Conservation (phyloP, 2,329 filamentous ascomycete genomes). For the Alternaria atra region DNA sequence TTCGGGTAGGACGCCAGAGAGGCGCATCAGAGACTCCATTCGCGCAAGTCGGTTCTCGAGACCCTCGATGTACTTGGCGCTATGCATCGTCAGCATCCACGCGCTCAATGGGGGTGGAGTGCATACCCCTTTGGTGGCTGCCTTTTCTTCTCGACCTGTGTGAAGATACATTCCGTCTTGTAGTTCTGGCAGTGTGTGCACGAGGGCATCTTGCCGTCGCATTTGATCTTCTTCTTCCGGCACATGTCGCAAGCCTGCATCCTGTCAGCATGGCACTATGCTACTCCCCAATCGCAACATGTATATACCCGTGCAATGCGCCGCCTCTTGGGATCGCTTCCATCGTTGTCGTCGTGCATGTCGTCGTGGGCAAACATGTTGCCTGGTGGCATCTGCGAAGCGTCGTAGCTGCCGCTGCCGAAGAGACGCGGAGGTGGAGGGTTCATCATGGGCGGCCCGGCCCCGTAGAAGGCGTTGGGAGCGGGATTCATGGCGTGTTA, state of each 20-base stretch:
- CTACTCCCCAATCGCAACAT: constrained; percentile 3
- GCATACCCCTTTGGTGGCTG: constrained; percentile 90
- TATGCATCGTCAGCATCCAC: constrained; percentile 48
- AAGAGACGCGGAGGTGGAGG: constrained; percentile 53
- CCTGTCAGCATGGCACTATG: constrained; percentile 30
- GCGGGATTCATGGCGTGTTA: constrained; percentile 44
- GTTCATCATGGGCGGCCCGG: constrained; percentile 49
- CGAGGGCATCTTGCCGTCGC: constrained; percentile 92
- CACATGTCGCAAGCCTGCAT: constrained; percentile 92
- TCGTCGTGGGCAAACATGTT: constrained; percentile 60
- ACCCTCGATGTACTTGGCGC: constrained; percentile 97
- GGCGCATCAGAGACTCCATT: constrained; percentile 89
- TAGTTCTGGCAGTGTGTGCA: constrained; percentile 98
- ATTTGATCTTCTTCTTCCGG: constrained; percentile 95
- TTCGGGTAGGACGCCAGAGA: constrained; percentile 86
- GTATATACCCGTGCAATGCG: constrained; percentile 85
- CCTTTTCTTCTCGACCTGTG: constrained; percentile 98
- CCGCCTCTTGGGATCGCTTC: constrained; percentile 80
- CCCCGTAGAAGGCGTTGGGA: constrained; percentile 45
- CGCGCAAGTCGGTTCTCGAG: constrained; percentile 93
- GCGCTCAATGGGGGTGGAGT: background rate
- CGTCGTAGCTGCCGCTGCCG: constrained; percentile 48
- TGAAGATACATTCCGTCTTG: constrained; percentile 97
- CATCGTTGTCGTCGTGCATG: constrained; percentile 64
- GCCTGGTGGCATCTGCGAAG: constrained; percentile 48